phyloP scores from a whole-genome alignment of 495 filamentous ascomycete species.

The Arthonia radiata region DNA sequence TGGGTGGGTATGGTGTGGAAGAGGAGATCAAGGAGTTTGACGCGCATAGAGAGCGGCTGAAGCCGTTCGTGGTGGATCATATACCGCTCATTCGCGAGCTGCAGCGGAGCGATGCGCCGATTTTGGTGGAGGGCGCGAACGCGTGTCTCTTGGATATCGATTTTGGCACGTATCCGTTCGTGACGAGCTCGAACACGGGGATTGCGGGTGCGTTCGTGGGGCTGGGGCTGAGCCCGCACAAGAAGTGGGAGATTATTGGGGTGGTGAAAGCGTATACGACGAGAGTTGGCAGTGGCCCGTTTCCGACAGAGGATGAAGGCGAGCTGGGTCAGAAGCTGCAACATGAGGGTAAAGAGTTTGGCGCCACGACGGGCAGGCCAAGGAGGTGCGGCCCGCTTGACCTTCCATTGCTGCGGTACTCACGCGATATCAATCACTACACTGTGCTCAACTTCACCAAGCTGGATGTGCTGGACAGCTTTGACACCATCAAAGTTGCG shows the following conservation, averaged over 20 bases:
- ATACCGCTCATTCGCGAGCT: conserved; percentile 29
- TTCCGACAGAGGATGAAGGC: conserved; percentile 61
- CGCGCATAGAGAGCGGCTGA: conserved; percentile 42
- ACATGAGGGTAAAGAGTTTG: conserved; percentile 37
- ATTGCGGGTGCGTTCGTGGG: conserved; percentile 59
- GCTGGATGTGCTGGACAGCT: conserved; percentile 66
- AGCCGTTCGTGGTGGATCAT: conserved; percentile 44
- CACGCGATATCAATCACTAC: conserved; percentile 44
- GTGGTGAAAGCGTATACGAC: conserved; percentile 58
- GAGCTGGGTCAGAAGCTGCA: conserved; percentile 39
- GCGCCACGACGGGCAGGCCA: conserved; percentile 46
- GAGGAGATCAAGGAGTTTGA: conserved; percentile 50
- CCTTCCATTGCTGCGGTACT: conserved; percentile 65
- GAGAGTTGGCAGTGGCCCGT: conserved; percentile 34
- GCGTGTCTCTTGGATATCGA: conserved; percentile 58
- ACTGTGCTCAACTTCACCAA: conserved; percentile 64
- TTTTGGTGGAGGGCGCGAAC: conserved; percentile 74
- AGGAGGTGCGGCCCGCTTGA: conserved; percentile 83
- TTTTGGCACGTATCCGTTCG: conserved; percentile 64
- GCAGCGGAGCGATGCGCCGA: conserved; percentile 32
- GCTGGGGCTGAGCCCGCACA: conserved; percentile 27
- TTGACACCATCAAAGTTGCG: conserved; percentile 57
- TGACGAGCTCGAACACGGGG: conserved; percentile 39
- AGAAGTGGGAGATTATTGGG: conserved; percentile 42
- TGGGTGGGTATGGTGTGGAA: conserved; percentile 46